Evolutionary conservation across 805 yeast species (phyloP).

Genomic region (Blastobotrys peoriensis): DNA sequence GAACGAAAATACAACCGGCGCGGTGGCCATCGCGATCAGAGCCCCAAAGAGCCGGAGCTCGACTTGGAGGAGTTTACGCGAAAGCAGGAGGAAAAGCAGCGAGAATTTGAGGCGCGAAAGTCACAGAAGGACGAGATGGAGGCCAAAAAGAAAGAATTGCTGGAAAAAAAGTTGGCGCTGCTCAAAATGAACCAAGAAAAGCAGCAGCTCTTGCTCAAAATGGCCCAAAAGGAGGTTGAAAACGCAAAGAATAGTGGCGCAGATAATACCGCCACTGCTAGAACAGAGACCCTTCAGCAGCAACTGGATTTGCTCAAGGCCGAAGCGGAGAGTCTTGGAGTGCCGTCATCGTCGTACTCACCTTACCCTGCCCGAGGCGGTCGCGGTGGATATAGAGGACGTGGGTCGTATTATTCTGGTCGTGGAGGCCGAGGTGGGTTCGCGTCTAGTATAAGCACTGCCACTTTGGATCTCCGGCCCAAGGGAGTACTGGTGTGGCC

Average conservation of each 20-base stretch:
- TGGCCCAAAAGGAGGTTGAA: slow-evolving; percentile 20
- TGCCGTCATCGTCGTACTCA: slow-evolving; percentile 11
- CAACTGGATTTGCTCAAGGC: slow-evolving; percentile 31
- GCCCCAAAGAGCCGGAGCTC: slow-evolving; percentile 21
- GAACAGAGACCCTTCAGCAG: slow-evolving; percentile 26
- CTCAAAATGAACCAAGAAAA: slow-evolving; percentile 29
- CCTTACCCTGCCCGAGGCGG: slow-evolving; percentile 11
- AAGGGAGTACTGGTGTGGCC: slow-evolving; percentile 31
- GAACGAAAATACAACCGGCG: slow-evolving; percentile 13
- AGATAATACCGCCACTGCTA: slow-evolving; percentile 12
- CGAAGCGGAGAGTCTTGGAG: slow-evolving; percentile 30
- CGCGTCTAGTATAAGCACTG: slow-evolving; percentile 15
- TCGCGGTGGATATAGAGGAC: slow-evolving; percentile 22
- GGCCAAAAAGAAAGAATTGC: slow-evolving; percentile 29
- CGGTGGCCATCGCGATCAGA: neutral
- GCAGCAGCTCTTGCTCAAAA: slow-evolving; percentile 15
- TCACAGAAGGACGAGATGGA: slow-evolving; percentile 31
- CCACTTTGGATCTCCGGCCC: slow-evolving; percentile 34
- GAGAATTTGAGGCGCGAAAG: slow-evolving; percentile 36
- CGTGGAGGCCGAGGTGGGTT: slow-evolving; percentile 24
- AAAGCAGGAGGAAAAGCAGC: slow-evolving; percentile 37
- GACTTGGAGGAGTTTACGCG: slow-evolving; percentile 36
- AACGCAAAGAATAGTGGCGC: slow-evolving; percentile 10
- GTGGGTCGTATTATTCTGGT: slow-evolving; percentile 17
- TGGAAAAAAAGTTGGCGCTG: slow-evolving; percentile 33